phyloP scores from a whole-genome alignment of 1,139 yeast species.

The Scheffersomyces titani region DNA sequence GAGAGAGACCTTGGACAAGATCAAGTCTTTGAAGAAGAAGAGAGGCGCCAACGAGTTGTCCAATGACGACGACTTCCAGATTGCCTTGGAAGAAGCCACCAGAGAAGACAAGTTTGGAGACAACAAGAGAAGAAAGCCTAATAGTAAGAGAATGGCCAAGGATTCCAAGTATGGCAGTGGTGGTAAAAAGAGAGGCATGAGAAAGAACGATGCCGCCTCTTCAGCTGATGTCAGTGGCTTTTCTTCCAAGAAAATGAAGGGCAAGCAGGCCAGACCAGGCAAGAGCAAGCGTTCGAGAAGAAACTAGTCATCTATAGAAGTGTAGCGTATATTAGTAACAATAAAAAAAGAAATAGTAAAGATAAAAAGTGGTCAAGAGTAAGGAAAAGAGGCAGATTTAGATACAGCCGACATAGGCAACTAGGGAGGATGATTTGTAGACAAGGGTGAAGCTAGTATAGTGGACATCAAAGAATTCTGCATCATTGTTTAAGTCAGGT shows the following conservation, averaged over 20 bases:
- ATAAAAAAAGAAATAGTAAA: background rate
- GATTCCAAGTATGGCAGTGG: conserved; percentile 66
- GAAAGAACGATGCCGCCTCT: conserved; percentile 74
- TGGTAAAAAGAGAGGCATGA: conserved; percentile 73
- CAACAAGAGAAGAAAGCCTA: conserved; percentile 53
- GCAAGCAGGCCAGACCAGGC: conserved; percentile 65
- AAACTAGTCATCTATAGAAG: conserved; percentile 8
- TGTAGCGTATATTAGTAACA: background rate
- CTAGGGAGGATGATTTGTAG: too few species aligned
- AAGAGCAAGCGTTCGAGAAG: conserved; percentile 57
- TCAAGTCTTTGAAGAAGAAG: conserved; percentile 85
- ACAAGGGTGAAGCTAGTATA: too few species aligned
- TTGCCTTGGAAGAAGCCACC: conserved; percentile 92
- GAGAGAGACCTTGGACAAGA: conserved; percentile 86
- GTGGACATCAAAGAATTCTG: too few species aligned
- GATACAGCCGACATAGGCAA: too few species aligned
- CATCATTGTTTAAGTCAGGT: too few species aligned
- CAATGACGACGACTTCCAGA: conserved; percentile 59
- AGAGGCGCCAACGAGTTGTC: conserved; percentile 74
- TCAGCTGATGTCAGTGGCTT: conserved; percentile 71
- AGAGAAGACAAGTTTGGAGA: conserved; percentile 37
- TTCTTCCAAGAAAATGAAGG: conserved; percentile 54
- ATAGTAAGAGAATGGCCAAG: conserved; percentile 65
- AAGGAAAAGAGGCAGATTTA: too few species aligned
- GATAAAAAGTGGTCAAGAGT: background rate